A percentile compares a stretch with the other conserved stretches of the same genome.
phyloP scores from a whole-genome alignment of 371 early-diverging fungal genomes.

The Nematocida ausubeli region DNA sequence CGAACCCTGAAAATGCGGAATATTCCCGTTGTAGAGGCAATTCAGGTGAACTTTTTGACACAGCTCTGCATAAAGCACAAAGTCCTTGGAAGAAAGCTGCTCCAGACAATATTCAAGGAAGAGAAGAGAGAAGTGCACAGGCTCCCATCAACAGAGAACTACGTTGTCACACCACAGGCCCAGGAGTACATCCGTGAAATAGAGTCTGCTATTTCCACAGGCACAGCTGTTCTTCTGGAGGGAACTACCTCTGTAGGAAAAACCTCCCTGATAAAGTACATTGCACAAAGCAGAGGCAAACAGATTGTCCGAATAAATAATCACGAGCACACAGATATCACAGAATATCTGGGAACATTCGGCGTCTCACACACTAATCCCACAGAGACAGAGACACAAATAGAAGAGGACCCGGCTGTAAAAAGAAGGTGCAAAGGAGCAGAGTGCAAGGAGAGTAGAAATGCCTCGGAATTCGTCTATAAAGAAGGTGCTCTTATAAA shows the following conservation, averaged over 20 bases:
- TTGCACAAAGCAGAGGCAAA: constrained; percentile 85
- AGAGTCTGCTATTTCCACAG: constrained; percentile 79
- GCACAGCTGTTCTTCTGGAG: constrained; percentile 82
- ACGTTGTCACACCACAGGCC: constrained; percentile 82
- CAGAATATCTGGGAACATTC: constrained; percentile 93
- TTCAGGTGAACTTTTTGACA: constrained; percentile 32
- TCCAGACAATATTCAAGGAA: constrained; percentile 60
- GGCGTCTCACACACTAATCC: constrained; percentile 65
- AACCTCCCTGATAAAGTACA: constrained; percentile 90
- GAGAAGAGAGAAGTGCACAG: background rate
- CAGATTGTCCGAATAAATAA: constrained; percentile 96
- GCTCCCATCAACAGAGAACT: constrained; percentile 63
- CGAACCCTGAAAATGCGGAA: constrained; percentile 30
- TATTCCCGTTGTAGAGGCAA: constrained; percentile 3
- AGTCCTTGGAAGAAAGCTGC: constrained; percentile 73
- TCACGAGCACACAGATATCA: constrained; percentile 96
- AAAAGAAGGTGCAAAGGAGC: constrained; percentile 70
- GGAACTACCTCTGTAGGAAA: constrained; percentile 99
- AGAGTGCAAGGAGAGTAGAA: constrained; percentile 69
- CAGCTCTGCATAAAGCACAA: constrained; percentile 60
- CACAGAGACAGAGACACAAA: background rate
- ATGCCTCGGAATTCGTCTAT: constrained; percentile 80
- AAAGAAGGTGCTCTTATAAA: constrained; percentile 89
- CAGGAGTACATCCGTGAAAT: constrained; percentile 77
- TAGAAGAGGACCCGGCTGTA: constrained; percentile 62